Conservation (phyloP, 2,329 filamentous ascomycete species). For the Lasiodiplodia hormozganensis region DNA sequence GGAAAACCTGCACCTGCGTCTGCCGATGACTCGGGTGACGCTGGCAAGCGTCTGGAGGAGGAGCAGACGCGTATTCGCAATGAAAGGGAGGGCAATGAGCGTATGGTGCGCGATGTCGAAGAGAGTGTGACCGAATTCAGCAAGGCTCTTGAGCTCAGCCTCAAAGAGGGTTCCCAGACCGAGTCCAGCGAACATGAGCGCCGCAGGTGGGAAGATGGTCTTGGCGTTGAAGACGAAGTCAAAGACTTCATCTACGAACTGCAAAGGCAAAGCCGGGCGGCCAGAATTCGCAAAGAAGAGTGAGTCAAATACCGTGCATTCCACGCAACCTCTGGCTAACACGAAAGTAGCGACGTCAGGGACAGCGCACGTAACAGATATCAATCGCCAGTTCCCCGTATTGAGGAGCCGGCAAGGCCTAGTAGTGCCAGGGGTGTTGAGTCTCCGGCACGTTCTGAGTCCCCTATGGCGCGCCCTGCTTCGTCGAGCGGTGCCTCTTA, state of each 20-base stretch:
- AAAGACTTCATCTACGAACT: slow-evolving; percentile 98
- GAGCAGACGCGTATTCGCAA: slow-evolving; percentile 81
- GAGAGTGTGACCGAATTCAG: slow-evolving; percentile 93
- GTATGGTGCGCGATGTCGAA: slow-evolving; percentile 96
- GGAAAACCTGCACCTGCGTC: slow-evolving; percentile 77
- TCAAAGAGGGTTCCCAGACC: slow-evolving; percentile 81
- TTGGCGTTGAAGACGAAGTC: slow-evolving; percentile 95
- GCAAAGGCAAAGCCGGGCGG: slow-evolving; percentile 81
- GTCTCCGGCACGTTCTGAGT: slow-evolving; percentile 55
- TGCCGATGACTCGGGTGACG: slow-evolving; percentile 75
- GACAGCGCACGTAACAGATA: slow-evolving; percentile 41
- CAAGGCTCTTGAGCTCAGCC: slow-evolving; percentile 80
- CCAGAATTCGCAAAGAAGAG: slow-evolving; percentile 71
- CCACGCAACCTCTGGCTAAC: not conserved
- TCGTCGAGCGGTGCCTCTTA: slow-evolving; percentile 71
- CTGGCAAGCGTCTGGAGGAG: slow-evolving; percentile 84
- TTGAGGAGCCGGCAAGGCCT: slow-evolving; percentile 39
- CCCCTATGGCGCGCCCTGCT: slow-evolving; percentile 63
- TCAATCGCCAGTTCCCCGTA: slow-evolving; percentile 50
- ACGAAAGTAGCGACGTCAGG: slow-evolving; percentile 26
- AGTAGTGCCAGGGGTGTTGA: slow-evolving; percentile 50
- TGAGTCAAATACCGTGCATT: not conserved
- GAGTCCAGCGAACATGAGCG: slow-evolving; percentile 86
- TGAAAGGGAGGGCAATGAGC: slow-evolving; percentile 92
- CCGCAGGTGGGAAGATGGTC: slow-evolving; percentile 91